These are phyloP conservation scores for Hanseniaspora occidentalis DNA, from an alignment of 805 yeast genomes.

Conservation along the genomic window DNA sequence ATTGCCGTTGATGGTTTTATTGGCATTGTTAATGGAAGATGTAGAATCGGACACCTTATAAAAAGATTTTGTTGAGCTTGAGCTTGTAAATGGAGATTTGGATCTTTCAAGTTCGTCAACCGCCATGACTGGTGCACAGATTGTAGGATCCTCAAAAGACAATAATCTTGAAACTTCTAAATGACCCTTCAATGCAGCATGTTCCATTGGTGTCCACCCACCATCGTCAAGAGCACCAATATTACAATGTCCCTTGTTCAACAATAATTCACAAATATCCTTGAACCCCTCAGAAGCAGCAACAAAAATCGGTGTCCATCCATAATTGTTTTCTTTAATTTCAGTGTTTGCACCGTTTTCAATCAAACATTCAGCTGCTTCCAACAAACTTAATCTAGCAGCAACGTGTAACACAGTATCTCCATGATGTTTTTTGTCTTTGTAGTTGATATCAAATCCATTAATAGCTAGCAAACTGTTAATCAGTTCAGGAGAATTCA, in stretches of 20 bases:
- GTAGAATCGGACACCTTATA: neutral
- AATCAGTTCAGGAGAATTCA: constrained; percentile 47
- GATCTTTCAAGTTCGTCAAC: constrained; percentile 2
- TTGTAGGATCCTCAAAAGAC: constrained; percentile 18
- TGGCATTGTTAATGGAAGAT: neutral
- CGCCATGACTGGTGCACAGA: constrained; percentile 14
- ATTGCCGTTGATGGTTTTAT: neutral
- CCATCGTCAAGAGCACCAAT: constrained; percentile 56
- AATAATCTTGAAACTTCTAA: constrained; percentile 53
- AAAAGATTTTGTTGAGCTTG: neutral
- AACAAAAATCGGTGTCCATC: constrained; percentile 89
- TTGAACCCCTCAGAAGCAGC: constrained; percentile 78
- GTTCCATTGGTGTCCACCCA: constrained; percentile 98
- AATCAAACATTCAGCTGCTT: constrained; percentile 43
- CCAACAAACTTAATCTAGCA: constrained; percentile 44
- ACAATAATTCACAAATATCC: constrained; percentile 43
- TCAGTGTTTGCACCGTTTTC: constrained; percentile 58
- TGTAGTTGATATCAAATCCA: constrained; percentile 52
- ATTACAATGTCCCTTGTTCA: constrained; percentile 37
- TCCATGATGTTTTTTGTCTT: constrained; percentile 34
- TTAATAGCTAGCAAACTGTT: constrained; percentile 38
- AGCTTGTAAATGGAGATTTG: constrained; percentile 5
- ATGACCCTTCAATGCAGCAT: constrained; percentile 85
- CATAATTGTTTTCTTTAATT: constrained; percentile 62
- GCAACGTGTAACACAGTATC: constrained; percentile 85